Evolutionary conservation across 2,329 filamentous ascomycete species (phyloP).

Genomic region (Diplodia intermedia): DNA sequence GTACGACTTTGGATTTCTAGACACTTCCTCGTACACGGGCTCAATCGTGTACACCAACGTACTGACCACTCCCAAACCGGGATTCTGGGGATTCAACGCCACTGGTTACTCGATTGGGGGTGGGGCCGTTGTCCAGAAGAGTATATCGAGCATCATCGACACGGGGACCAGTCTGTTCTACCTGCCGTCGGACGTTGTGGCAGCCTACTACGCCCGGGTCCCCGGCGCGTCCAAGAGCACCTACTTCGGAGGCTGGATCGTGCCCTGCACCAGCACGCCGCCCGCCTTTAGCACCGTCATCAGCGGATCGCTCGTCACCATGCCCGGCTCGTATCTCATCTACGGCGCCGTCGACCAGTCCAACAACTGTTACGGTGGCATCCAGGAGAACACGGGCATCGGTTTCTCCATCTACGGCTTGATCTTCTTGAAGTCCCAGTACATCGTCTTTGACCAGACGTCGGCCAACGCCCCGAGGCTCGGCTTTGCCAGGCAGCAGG

Average conservation of each 20-base stretch:
- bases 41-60: conserved; percentile 63
- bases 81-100: conserved; percentile 69
- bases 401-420: conserved; percentile 76
- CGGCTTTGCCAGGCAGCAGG: conserved; percentile 39
- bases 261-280: conserved; percentile 59
- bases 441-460: conserved; percentile 72
- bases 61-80: conserved; percentile 50
- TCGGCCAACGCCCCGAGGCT: conserved; percentile 48
- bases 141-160: conserved; percentile 67
- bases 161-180: conserved; percentile 74
- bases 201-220: conserved; percentile 67
- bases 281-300: conserved; percentile 63
- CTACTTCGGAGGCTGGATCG: conserved; percentile 61
- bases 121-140: conserved; percentile 45
- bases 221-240: conserved; percentile 57
- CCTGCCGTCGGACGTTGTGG: conserved; percentile 60
- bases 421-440: conserved; percentile 78
- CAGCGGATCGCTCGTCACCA: conserved; percentile 55
- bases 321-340: conserved; percentile 64
- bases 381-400: conserved; percentile 69
- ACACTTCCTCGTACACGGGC: conserved; percentile 65
- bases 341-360: conserved; percentile 53
- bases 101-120: conserved; percentile 63
- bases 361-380: conserved; percentile 72
- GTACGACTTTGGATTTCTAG: conserved; percentile 67